Conservation (phyloP, 805 yeast species). For the Candida nemodendra region DNA sequence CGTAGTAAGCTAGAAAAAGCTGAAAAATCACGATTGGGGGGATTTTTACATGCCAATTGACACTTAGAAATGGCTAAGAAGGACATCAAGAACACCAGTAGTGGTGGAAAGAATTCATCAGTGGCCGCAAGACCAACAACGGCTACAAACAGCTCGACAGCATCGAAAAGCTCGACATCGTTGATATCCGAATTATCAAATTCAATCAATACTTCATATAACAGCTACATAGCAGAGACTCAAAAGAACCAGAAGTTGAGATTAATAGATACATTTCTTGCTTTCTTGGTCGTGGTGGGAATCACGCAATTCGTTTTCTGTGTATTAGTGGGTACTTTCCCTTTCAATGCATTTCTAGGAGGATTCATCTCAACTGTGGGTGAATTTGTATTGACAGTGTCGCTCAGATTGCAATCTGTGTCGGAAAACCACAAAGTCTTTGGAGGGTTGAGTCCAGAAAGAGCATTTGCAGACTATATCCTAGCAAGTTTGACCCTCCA, state of each 20-base stretch:
- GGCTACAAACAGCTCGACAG: slow-evolving; percentile 9
- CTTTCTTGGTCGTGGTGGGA: slow-evolving; percentile 72
- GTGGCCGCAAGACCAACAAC: slow-evolving; percentile 3
- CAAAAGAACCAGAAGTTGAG: slow-evolving; percentile 43
- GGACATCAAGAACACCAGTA: slow-evolving; percentile 28
- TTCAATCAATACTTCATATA: slow-evolving; percentile 32
- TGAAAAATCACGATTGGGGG: too few relatives aligned
- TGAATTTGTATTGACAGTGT: slow-evolving; percentile 86
- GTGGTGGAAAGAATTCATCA: background rate
- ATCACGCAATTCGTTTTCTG: slow-evolving; percentile 77
- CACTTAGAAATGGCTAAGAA: slow-evolving; percentile 43
- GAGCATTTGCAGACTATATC: slow-evolving; percentile 84
- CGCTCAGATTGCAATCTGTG: slow-evolving; percentile 70
- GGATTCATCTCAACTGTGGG: slow-evolving; percentile 93
- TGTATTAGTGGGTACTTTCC: slow-evolving; percentile 79
- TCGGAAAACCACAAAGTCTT: slow-evolving; percentile 26
- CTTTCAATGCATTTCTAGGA: slow-evolving; percentile 94
- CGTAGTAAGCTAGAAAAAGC: too few relatives aligned
- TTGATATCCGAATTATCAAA: slow-evolving; percentile 31
- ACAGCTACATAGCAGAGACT: slow-evolving; percentile 32
- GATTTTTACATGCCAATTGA: too few relatives aligned
- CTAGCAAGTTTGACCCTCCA: slow-evolving; percentile 87
- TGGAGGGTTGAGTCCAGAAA: slow-evolving; percentile 33
- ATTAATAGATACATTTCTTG: slow-evolving; percentile 76
- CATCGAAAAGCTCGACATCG: slow-evolving; percentile 13